Base-by-base conservation (phyloP, 2,329 filamentous ascomycete genomes). In the Alternaria gaisen region DNA sequence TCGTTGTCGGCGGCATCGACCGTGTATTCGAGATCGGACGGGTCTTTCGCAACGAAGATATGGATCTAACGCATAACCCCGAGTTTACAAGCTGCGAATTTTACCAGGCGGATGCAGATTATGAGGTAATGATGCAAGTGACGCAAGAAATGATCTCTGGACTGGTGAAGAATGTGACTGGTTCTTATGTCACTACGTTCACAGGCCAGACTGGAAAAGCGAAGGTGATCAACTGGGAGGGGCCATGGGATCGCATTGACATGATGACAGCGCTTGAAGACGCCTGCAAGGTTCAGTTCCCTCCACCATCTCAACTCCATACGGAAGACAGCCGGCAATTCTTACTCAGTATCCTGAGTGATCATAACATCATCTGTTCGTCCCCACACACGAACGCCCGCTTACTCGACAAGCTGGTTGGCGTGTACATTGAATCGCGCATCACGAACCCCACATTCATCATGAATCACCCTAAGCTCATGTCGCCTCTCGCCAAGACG, bases 41-140 rank as follows among this genome's bases (percentile, higher is more conserved):
- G 67, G 93, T 97, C 78, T 99, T 99, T 87, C 85, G 95, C 72
- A 99, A 99, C 75, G 94, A 97, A 80, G 90, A 91, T 61, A 90
- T 93, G 66, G 93, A 97, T 78, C 83, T 95, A 52, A 99, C 95
- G 7, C 95, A 99, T 85, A 99, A 98, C 84, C 95, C 92, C 42
- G 95, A 99, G 79, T 99, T 99, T 83, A 99, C 95, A 38, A 97
- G 92, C 24, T 92, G 93, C 79, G 95, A 99, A 80, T 98, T 97
- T 82, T 99, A 99, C 82, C 90, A 91, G 63, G 69, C 95, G 4
- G 98, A 79, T 56, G 80, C 83, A 38, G 77, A 79, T 52, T 72
- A 97, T 69, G 91, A 96, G 80, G 95, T 98, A 76, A 84, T 97
- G 60, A 93, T 97, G 90, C 83, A 91, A 61, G 86, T 93, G 74